phyloP scores from a whole-genome alignment of 371 early-diverging fungal species.

The Rhizopus sp. region DNA sequence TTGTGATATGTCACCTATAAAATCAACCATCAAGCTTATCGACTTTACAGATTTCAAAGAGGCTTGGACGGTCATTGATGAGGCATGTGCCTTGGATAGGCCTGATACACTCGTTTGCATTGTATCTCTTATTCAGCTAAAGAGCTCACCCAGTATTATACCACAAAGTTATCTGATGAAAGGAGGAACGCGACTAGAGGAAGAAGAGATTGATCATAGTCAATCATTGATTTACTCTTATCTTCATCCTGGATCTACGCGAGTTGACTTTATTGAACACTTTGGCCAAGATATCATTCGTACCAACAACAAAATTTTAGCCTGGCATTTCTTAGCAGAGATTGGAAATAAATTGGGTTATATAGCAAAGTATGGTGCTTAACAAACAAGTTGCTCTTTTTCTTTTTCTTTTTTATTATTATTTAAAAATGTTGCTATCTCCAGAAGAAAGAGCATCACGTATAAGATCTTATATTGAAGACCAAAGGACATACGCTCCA shows the following conservation, averaged over 20 bases:
- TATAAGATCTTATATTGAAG: conserved; percentile 1
- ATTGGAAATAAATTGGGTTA: conserved; percentile 44
- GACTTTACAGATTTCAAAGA: conserved; percentile 18
- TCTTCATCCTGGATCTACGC: conserved; percentile 29
- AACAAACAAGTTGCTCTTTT: conserved; percentile 9
- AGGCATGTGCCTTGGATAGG: not conserved
- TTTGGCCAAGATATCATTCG: conserved; percentile 22
- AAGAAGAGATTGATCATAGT: not conserved
- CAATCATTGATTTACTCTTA: conserved; percentile 25
- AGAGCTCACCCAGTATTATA: not conserved
- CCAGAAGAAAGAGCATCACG: conserved; percentile 1
- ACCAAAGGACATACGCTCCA: conserved; percentile 2
- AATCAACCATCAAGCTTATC: conserved; percentile 15
- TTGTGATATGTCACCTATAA: conserved; percentile 1
- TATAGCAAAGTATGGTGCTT: conserved; percentile 50
- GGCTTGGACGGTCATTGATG: conserved; percentile 17
- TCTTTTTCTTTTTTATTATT: conserved; percentile 7
- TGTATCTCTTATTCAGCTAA: conserved; percentile 1
- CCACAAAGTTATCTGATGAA: conserved; percentile 38
- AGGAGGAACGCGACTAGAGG: conserved; percentile 18
- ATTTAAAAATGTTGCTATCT: conserved; percentile 16
- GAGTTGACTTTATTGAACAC: conserved; percentile 26
- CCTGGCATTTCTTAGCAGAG: conserved; percentile 47
- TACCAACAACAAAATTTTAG: conserved; percentile 35
- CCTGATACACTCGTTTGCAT: conserved; percentile 18